Percentiles rank a stretch among this genome's conserved stretches.
phyloP scores from a whole-genome alignment of 306 rosid species.

The Quillaja saponaria region DNA sequence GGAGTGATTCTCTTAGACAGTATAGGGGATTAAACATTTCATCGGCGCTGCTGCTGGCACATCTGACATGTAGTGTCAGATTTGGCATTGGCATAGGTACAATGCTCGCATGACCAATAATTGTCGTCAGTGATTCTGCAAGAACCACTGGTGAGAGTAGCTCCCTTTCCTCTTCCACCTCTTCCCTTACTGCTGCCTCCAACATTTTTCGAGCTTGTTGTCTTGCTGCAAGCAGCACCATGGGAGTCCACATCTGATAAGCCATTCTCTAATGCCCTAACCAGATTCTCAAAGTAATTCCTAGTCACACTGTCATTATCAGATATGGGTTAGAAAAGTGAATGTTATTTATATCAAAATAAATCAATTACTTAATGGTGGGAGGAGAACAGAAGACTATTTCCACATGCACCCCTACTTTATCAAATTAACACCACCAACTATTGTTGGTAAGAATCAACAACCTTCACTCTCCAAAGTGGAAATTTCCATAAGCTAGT shows the following conservation, averaged over 20 bases:
- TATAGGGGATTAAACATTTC: no score
- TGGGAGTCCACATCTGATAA: constrained; percentile 50
- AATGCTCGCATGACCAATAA: constrained; percentile 45
- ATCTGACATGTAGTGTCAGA: constrained; percentile 41
- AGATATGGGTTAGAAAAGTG: not conserved
- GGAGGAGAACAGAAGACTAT: not conserved
- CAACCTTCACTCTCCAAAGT: no score
- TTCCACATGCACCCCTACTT: no score
- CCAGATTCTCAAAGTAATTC: constrained; percentile 69
- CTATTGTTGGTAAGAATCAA: no score
- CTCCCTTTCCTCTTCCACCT: constrained; percentile 47
- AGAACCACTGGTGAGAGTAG: constrained; percentile 29
- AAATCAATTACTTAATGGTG: no score
- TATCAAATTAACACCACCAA: no score
- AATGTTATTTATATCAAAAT: not conserved
- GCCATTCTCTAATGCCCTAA: constrained; percentile 68
- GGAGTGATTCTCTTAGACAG: not conserved
- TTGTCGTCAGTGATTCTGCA: constrained; percentile 34
- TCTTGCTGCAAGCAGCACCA: constrained; percentile 59
- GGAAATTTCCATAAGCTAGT: no score
- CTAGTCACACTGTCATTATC: constrained; percentile 46
- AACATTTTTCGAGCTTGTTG: constrained; percentile 48
- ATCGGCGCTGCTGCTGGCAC: constrained; percentile 34
- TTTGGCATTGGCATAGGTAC: constrained; percentile 39
- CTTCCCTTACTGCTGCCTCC: constrained; percentile 48